phyloP scores from a whole-genome alignment of 441 rosid genomes.

The California macrophylla region DNA sequence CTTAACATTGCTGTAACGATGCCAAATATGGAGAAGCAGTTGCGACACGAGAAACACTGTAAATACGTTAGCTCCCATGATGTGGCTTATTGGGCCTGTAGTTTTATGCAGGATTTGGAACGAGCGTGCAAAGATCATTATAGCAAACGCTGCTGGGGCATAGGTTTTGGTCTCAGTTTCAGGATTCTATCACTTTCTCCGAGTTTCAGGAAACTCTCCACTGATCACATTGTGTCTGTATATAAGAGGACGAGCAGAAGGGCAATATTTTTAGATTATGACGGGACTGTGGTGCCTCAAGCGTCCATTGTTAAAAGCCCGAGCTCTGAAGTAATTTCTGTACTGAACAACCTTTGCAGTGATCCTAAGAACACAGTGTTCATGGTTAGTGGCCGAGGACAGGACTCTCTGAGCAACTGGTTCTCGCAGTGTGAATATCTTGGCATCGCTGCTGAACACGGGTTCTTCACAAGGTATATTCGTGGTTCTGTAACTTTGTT shows the following conservation, averaged over 20 bases:
- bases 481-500: not conserved
- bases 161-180: slow-evolving; percentile 45
- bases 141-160: not conserved
- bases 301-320: slow-evolving; percentile 33
- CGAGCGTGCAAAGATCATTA: slow-evolving; percentile 42
- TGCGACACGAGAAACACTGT: slow-evolving; percentile 48
- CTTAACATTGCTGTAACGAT: slow-evolving; percentile 36
- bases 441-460: slow-evolving; percentile 57
- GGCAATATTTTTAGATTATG: slow-evolving; percentile 50
- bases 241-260: slow-evolving; percentile 35
- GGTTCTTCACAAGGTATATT: slow-evolving; percentile 44
- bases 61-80: slow-evolving; percentile 45
- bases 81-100: slow-evolving; percentile 49
- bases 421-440: slow-evolving; percentile 36
- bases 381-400: slow-evolving; percentile 50
- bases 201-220: slow-evolving; percentile 37
- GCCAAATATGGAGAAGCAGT: slow-evolving; percentile 43
- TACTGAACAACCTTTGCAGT: slow-evolving; percentile 33
- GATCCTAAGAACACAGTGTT: slow-evolving; percentile 44
- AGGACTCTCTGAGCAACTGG: slow-evolving; percentile 37
- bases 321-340: slow-evolving; percentile 26
- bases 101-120: slow-evolving; percentile 51
- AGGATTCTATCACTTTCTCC: slow-evolving; percentile 43
- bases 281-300: slow-evolving; percentile 49
- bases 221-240: slow-evolving; percentile 30